These are phyloP conservation scores for Acacia melanoxylon DNA, from an alignment of 306 rosid species.

Conservation along the genomic window DNA sequence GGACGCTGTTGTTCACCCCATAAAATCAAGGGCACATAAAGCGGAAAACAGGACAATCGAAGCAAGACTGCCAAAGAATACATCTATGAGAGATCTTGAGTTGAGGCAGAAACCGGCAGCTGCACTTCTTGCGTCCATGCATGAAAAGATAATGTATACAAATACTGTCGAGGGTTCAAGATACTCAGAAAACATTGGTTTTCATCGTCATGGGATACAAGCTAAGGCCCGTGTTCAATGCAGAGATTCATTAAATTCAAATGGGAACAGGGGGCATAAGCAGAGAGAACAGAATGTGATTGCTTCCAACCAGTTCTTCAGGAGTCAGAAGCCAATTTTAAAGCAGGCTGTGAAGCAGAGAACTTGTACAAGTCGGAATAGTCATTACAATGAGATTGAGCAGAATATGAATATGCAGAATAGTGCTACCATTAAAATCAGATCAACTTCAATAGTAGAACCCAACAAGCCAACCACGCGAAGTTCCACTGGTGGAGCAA, in stretches of 20 bases:
- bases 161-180: not conserved
- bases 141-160: not conserved
- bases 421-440: conserved; percentile 40
- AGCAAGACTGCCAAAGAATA: not conserved
- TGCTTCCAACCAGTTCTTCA: conserved; percentile 48
- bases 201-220: conserved; percentile 3
- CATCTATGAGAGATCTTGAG: not conserved
- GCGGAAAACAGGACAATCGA: not conserved
- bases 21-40: not conserved
- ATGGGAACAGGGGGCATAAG: conserved; percentile 39
- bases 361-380: not conserved
- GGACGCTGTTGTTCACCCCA: not conserved
- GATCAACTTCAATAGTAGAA: conserved; percentile 46
- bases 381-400: not conserved
- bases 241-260: conserved; percentile 32
- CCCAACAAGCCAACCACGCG: conserved; percentile 46
- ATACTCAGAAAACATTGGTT: not conserved
- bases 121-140: not conserved
- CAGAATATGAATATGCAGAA: not conserved
- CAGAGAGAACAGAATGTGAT: conserved; percentile 51
- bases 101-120: not conserved
- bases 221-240: conserved; percentile 39
- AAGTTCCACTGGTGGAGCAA: not conserved
- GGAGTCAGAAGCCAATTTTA: not conserved
- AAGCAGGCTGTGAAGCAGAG: not conserved